Evolutionary conservation across 129 eudicot genomes (phyloP), one percentile per base, ranked within the genome.

Genomic region (Silybum marianum): DNA sequence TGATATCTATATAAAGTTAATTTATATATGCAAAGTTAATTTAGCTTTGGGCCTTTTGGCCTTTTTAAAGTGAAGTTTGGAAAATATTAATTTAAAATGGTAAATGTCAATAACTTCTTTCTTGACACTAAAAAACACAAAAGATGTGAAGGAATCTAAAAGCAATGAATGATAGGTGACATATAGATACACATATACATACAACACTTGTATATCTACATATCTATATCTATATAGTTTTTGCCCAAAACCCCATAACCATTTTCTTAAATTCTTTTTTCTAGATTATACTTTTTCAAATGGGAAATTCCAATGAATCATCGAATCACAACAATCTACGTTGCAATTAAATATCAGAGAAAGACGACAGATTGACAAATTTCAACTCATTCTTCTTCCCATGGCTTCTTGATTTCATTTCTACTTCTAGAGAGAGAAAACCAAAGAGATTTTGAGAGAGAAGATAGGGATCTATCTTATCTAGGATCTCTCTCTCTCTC

Each of bases 301-400:
- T 80, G 79, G 86, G 63, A 86, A 86, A 70, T 73, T 74, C 80
- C 80, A 74, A 38, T 69, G 73, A 86, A 85, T 79, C 79, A 86
- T 88, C 78, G 84, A 86, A 81, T 81, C 90, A 86, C 80, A 79
- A 74, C 80, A 78, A 77, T 78, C 40, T 75, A 46, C 67, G 74
- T 76, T 70, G 75, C 1, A 76, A 74, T 71, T 83, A 83, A 73
- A 88, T 83, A 83, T 82, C 85, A 48, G 63, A 80, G 72, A 81
- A 58, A 86, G 81, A 46, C 83, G 88, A 79, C 85, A 80, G 82
- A 84, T 87, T 86, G 85, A 88, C 88, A 86, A 85, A 81, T 82
- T 84, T 88, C 78, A 89, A 84, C 87, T 89, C 91, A 83, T 84
- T 82, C 75, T 69, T 76, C 77, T 2, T 26, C 2, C 77, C 60